Evolutionary conservation across 805 yeast genomes (phyloP).

Genomic region (Hanseniaspora guilliermondii): DNA sequence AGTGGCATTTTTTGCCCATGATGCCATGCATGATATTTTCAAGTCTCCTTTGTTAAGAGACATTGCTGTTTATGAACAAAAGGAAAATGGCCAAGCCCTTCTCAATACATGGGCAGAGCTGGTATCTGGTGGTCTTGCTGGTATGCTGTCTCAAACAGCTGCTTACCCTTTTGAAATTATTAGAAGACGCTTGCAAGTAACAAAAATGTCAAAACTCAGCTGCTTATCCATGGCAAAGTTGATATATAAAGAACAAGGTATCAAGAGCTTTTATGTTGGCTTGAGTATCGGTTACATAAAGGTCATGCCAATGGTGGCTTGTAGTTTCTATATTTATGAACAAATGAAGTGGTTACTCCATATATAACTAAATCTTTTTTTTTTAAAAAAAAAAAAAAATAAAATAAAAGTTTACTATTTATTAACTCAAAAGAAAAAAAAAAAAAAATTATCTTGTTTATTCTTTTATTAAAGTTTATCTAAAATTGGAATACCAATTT

Average conservation of each 20-base stretch:
- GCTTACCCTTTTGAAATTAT: conserved; percentile 94
- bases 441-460: no score
- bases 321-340: conserved; percentile 90
- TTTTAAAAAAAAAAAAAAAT: no score
- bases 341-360: conserved; percentile 61
- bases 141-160: conserved; percentile 88
- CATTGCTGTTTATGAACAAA: conserved; percentile 33
- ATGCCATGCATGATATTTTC: conserved; percentile 73
- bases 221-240: conserved; percentile 43
- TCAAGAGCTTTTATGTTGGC: conserved; percentile 86
- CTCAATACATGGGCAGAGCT: conserved; percentile 85
- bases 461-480: conserved; percentile 18
- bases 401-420: no score
- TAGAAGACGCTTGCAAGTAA: conserved; percentile 90
- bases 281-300: conserved; percentile 89
- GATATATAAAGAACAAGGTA: conserved; percentile 63
- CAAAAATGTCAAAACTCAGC: conserved; percentile 38
- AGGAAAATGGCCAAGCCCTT: conserved; percentile 35
- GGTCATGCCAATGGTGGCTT: conserved; percentile 94
- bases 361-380: conserved; percentile 31
- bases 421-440: no score
- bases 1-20: conserved; percentile 90
- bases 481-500: conserved; percentile 50
- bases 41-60: conserved; percentile 45
- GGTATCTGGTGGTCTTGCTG: conserved; percentile 90